A percentile compares a stretch with the other conserved stretches of the same genome.
These are phyloP conservation scores for Wickerhamiella nectarea DNA, from an alignment of 805 yeast genomes.

Conservation along the genomic window DNA sequence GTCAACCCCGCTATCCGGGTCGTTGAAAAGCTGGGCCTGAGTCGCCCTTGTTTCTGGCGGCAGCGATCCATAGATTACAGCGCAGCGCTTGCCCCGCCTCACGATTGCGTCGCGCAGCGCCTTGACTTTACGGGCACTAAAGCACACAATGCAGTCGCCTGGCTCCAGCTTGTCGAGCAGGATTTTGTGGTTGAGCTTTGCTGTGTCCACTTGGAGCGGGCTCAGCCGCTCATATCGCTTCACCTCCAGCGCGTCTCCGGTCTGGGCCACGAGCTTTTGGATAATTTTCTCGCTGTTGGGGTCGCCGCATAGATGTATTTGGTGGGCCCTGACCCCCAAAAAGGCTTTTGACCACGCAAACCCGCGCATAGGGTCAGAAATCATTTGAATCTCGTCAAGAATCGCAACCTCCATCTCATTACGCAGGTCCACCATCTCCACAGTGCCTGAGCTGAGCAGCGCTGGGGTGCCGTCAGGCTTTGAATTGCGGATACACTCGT, in stretches of 20 bases:
- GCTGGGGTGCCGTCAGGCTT: constrained; percentile 62
- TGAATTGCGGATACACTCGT: constrained; percentile 61
- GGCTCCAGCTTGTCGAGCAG: constrained; percentile 31
- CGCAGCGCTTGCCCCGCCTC: constrained; percentile 49
- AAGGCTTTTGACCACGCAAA: constrained; percentile 91
- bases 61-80: constrained; percentile 85
- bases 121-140: constrained; percentile 61
- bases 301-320: constrained; percentile 90
- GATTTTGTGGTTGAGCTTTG: constrained; percentile 24
- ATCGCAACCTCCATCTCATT: constrained; percentile 72
- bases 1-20: constrained; percentile 51
- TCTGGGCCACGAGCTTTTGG: constrained; percentile 39
- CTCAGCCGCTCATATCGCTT: constrained; percentile 66
- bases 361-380: constrained; percentile 66
- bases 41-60: constrained; percentile 89
- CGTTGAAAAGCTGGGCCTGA: constrained; percentile 69
- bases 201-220: constrained; percentile 41
- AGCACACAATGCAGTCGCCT: constrained; percentile 87
- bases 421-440: constrained; percentile 75
- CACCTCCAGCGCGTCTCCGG: constrained; percentile 73
- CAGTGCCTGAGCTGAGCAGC: constrained; percentile 69
- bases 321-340: constrained; percentile 73
- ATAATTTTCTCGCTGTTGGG: constrained; percentile 65
- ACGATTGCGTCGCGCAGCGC: constrained; percentile 60
- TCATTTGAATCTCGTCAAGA: constrained; percentile 94